Conservation (phyloP, 2,329 filamentous ascomycete genomes). For the Trichoderma sp. region DNA sequence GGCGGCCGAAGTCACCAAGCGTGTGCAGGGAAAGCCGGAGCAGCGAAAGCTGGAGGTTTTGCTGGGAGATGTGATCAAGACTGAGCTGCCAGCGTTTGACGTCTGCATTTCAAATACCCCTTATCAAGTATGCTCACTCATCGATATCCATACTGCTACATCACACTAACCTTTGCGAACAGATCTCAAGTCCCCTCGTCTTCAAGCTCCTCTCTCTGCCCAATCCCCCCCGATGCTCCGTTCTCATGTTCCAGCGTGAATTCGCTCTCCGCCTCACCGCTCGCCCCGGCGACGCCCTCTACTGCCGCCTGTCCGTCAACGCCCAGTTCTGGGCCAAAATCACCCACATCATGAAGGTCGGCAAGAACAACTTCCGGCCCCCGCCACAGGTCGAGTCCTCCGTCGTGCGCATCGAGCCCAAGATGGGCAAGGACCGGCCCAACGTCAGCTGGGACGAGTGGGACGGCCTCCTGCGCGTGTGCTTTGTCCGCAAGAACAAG, state of each 20-base stretch:
- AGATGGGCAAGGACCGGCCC: slow-evolving; percentile 74
- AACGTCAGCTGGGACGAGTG: slow-evolving; percentile 94
- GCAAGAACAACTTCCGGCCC: slow-evolving; percentile 94
- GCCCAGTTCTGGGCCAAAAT: slow-evolving; percentile 80
- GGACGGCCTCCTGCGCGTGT: slow-evolving; percentile 84
- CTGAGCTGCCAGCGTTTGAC: slow-evolving; percentile 74
- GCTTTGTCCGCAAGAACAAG: slow-evolving; percentile 78
- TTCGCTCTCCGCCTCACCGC: slow-evolving; percentile 91
- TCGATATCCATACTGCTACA: not conserved
- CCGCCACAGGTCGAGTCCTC: slow-evolving; percentile 91
- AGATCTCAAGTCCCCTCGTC: slow-evolving; percentile 89
- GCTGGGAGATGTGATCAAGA: slow-evolving; percentile 87
- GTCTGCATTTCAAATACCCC: slow-evolving; percentile 75
- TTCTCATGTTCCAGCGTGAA: slow-evolving; percentile 97
- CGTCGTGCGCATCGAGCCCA: slow-evolving; percentile 87
- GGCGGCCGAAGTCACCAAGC: slow-evolving; percentile 92
- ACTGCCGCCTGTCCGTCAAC: slow-evolving; percentile 89
- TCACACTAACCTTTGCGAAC: not conserved
- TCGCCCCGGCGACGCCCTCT: slow-evolving; percentile 83
- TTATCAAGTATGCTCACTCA: slow-evolving; percentile 57
- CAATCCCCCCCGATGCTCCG: slow-evolving; percentile 78
- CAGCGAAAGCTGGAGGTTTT: slow-evolving; percentile 85
- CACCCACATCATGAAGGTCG: slow-evolving; percentile 85
- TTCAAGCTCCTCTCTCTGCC: slow-evolving; percentile 85
- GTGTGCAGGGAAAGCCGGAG: slow-evolving; percentile 85